Evolutionary conservation across 495 filamentous ascomycete species (phyloP), one percentile per base, ranked within the genome.

Genomic region (Tuber calosporum): DNA sequence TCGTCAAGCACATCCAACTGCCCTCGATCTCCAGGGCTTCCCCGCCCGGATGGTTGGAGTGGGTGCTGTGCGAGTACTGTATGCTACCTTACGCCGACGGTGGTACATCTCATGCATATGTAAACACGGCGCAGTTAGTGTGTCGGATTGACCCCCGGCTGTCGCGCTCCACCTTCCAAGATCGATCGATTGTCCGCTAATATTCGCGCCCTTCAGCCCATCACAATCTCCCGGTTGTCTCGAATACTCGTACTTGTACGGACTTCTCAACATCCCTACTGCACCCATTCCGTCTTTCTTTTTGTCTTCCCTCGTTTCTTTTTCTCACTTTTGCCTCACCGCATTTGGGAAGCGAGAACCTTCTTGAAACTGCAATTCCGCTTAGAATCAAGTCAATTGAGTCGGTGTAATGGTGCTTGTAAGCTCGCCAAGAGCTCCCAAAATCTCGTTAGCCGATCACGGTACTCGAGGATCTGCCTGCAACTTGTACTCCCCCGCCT

Each of bases 141-240:
- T 42, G 41, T 76, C 71, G 71, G 74, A 70, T 74, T 76, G 74
- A 68, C 69, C 67, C 53, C 74, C 69, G 39, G 68, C 74, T 73
- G 45, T 69, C 70, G 75, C 73, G 66, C 73, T 45, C 74, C 72
- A 76, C 75, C 75, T 70, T 73, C 76, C 41, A 73, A 78, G 76
- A 78, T 78, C 71, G 76, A 78, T 78, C 76, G 76, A 69, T 67
- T 76, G 69, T 68, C 70, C 74, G 76, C 74, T 66, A 76, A 53
- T 67, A 42, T 76, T 70, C 71, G 74, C 71, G 74, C 74, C 70
- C 71, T 76, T 70, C 69, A 73, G 76, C 76, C 75, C 76, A 78
- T 73, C 75, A 78, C 74, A 78, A 77, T 73, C 68, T 78, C 76
- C 75, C 42, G 74, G 76, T 73, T 78, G 76, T 73, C 76, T 41